A percentile compares a stretch with the other conserved stretches of the same genome.
Evolutionary conservation across 2,329 filamentous ascomycete species (phyloP).

Genomic region (Bipolaris victoriae): DNA sequence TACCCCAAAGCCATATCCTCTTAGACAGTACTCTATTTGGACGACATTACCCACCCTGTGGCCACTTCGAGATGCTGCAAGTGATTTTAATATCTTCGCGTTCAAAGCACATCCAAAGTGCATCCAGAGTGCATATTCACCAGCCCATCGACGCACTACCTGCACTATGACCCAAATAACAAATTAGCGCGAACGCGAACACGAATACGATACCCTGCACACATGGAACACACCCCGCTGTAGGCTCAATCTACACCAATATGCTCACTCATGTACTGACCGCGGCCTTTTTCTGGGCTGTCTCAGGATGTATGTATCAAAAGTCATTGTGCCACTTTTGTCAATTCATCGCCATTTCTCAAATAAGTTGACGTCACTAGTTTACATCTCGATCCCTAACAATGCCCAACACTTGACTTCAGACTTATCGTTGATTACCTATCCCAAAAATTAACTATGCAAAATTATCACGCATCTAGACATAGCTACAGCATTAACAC

Average conservation of each 20-base stretch:
- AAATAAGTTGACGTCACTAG: neutral
- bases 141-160: too few relatives aligned
- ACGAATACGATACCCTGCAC: neutral
- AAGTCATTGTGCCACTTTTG: neutral
- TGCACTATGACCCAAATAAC: neutral
- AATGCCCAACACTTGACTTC: too few relatives aligned
- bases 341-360: neutral
- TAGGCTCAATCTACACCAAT: too few relatives aligned
- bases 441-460: neutral
- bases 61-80: neutral
- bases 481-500: neutral
- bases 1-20: conserved; percentile 8
- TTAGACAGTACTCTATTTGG: conserved; percentile 10
- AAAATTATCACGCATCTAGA: neutral
- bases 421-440: neutral
- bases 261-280: too few relatives aligned
- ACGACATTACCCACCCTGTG: neutral
- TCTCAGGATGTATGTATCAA: neutral
- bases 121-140: too few relatives aligned
- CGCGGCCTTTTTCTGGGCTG: neutral
- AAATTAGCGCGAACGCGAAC: too few relatives aligned
- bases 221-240: neutral
- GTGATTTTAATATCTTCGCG: too few relatives aligned
- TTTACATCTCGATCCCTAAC: neutral
- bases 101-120: too few relatives aligned